Evolutionary conservation across 2,329 filamentous ascomycete genomes (phyloP).

Genomic region (Bertia moriformis): DNA sequence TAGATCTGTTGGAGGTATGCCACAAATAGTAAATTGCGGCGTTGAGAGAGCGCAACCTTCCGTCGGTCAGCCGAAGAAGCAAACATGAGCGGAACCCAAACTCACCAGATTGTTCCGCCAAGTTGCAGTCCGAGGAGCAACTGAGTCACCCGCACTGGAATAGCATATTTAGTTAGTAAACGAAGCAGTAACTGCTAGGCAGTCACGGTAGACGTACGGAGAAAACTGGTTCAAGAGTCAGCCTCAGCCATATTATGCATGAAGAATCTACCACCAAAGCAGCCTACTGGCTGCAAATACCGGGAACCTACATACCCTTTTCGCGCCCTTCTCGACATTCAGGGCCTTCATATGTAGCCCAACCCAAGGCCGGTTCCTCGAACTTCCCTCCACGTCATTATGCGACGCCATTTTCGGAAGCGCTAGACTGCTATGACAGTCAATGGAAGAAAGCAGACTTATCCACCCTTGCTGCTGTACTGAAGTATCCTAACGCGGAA

Average conservation of each 20-base stretch:
- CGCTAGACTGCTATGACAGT: background rate
- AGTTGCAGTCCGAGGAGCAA: slow-evolving; percentile 14
- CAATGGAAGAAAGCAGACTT: too few relatives aligned
- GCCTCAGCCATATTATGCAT: background rate
- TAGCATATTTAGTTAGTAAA: too few relatives aligned
- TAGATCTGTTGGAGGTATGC: slow-evolving; percentile 21
- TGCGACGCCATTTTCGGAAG: background rate
- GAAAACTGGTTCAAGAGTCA: background rate
- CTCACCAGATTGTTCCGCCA: slow-evolving; percentile 28
- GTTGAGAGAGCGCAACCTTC: slow-evolving; percentile 26
- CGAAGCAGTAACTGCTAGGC: too few relatives aligned
- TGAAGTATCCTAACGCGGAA: too few relatives aligned
- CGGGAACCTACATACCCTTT: background rate
- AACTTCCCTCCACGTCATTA: background rate
- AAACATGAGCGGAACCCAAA: slow-evolving; percentile 9
- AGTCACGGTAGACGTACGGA: background rate
- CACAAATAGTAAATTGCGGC: slow-evolving; percentile 27
- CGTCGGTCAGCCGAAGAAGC: background rate
- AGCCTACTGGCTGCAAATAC: too few relatives aligned
- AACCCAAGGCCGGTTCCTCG: background rate
- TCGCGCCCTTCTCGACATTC: background rate
- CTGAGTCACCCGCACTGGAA: background rate
- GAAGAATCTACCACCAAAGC: background rate
- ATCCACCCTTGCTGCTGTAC: too few relatives aligned
- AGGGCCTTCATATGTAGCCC: background rate